A percentile compares a stretch with the other conserved stretches of the same genome.
Evolutionary conservation across 1,284 basidiomycete species (phyloP).

Genomic region (Phenoliferia sp.): DNA sequence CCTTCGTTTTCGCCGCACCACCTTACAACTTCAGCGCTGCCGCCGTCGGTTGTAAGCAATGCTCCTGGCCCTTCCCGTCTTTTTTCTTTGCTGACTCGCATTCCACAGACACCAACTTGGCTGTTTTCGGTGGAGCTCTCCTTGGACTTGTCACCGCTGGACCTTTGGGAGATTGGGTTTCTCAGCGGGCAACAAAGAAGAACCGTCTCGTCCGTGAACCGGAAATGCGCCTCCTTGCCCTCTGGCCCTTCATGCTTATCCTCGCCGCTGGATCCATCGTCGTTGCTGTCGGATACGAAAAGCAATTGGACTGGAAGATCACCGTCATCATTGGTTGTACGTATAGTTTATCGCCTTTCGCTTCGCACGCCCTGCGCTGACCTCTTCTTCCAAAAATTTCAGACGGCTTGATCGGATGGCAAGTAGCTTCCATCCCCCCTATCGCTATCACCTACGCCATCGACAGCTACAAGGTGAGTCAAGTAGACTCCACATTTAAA

Average conservation of each 20-base stretch:
- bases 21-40: slow-evolving; percentile 3
- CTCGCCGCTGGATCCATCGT: slow-evolving; percentile 1
- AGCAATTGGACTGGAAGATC: slow-evolving; percentile 2
- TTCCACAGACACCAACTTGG: neutral
- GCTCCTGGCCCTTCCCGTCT: too few species aligned
- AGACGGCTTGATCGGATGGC: slow-evolving; percentile 2
- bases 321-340: neutral
- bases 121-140: neutral
- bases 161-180: neutral
- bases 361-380: neutral
- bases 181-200: neutral
- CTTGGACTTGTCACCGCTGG: slow-evolving; percentile 1
- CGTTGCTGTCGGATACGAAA: slow-evolving; percentile 3
- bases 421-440: slow-evolving; percentile 5
- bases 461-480: neutral
- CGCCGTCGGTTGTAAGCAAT: neutral
- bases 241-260: neutral
- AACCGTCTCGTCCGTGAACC: slow-evolving; percentile 4
- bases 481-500: neutral
- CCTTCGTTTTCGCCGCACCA: slow-evolving; percentile 5
- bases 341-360: neutral
- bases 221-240: neutral
- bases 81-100: neutral
- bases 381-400: neutral
- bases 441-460: neutral